These are phyloP conservation scores for Hypoxylon sp. DNA, from an alignment of 2,329 filamentous ascomycete species.

Conservation along the genomic window DNA sequence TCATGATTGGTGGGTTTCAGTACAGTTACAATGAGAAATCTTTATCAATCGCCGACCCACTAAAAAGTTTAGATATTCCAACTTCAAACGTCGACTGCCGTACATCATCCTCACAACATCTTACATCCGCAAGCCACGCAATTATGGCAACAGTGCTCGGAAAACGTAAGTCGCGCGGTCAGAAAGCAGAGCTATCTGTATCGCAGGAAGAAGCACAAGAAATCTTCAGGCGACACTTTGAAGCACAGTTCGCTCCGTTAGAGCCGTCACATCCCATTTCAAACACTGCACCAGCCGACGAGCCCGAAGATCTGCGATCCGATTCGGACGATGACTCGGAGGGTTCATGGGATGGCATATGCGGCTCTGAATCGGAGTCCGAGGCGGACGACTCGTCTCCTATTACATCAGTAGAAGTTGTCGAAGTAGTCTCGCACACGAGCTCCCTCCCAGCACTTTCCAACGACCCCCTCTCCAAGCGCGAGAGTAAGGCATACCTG, in stretches of 20 bases:
- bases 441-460: slow-evolving; percentile 55
- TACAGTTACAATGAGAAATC: neutral
- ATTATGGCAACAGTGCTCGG: slow-evolving; percentile 63
- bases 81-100: slow-evolving; percentile 22
- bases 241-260: slow-evolving; percentile 86
- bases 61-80: slow-evolving; percentile 34
- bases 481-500: slow-evolving; percentile 80
- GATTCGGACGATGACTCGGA: slow-evolving; percentile 45
- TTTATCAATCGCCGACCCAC: slow-evolving; percentile 9
- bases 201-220: slow-evolving; percentile 74
- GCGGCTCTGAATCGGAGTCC: slow-evolving; percentile 63
- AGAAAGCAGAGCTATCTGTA: slow-evolving; percentile 49
- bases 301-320: slow-evolving; percentile 56
- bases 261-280: slow-evolving; percentile 45
- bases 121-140: neutral
- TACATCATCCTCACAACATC: slow-evolving; percentile 6
- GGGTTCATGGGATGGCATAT: slow-evolving; percentile 74
- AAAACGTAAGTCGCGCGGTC: slow-evolving; percentile 63
- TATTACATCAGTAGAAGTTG: slow-evolving; percentile 50
- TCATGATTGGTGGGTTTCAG: slow-evolving; percentile 39
- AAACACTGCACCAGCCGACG: slow-evolving; percentile 42
- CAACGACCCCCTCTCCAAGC: slow-evolving; percentile 69
- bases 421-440: slow-evolving; percentile 76
- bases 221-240: slow-evolving; percentile 87
- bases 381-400: slow-evolving; percentile 44